These are phyloP conservation scores for Capsicum rhomboideum DNA, from an alignment of 257 asterid genomes.

Conservation along the genomic window DNA sequence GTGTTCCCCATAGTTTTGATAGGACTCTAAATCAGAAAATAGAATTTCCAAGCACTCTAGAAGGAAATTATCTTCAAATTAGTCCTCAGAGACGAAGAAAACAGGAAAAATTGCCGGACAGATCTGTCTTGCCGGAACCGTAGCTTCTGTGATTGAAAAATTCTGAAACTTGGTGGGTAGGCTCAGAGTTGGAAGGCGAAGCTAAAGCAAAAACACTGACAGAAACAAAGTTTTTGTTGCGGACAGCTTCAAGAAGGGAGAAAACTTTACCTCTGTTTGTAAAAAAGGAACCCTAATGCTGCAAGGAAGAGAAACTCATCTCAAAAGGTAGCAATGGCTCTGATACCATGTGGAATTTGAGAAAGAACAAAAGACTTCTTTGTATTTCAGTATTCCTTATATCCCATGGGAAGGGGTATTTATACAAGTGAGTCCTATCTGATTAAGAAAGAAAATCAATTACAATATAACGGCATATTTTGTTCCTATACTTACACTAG, in stretches of 20 bases:
- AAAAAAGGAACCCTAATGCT: too few species aligned
- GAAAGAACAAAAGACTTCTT: not conserved
- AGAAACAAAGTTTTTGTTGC: too few species aligned
- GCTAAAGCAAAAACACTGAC: not conserved
- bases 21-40: not conserved
- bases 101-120: not conserved
- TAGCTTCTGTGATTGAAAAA: not conserved
- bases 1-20: not conserved
- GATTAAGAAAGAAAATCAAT: not conserved
- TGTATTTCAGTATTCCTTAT: not conserved
- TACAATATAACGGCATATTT: not conserved
- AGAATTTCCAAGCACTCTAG: not conserved
- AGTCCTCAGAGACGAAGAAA: not conserved
- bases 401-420: not conserved
- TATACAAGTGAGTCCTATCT: not conserved
- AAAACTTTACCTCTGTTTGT: too few species aligned
- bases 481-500: not conserved
- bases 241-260: too few species aligned
- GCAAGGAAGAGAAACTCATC: not conserved
- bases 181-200: not conserved
- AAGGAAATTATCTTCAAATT: not conserved
- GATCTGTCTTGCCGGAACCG: not conserved
- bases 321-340: not conserved
- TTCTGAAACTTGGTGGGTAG: not conserved
- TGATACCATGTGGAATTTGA: not conserved